Base-by-base conservation (phyloP, 345 rosid genomes). In the Lepidium didymum region DNA sequence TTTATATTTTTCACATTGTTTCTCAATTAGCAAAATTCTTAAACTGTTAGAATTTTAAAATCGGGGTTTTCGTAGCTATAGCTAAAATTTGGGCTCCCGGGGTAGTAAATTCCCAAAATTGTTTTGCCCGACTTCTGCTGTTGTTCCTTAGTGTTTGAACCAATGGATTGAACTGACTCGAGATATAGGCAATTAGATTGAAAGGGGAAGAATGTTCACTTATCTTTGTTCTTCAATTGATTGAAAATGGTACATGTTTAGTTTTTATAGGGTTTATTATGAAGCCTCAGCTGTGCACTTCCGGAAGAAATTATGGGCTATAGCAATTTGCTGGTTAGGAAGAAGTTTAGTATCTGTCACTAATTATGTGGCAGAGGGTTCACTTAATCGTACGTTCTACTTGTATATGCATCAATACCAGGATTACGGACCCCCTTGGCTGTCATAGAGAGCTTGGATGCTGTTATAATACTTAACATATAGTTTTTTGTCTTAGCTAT, bases 281-380 rank as follows among this genome's bases (percentile, higher is more conserved):
- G 41, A 73, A 50, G 54, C 70, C 23, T 73, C 35, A n/a, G 65
- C 29, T 18, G 5, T 73, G 40, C 11, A 57, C 4, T 57, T 21
- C 7, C 42, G 16, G 67, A 49, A 23, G 42, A 47, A 56, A 19
- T 42, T 11, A 40, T 56, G n/a, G 21, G 40, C 54, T 52, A 23
- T 19, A 38, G 27, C 5, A n/a, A 15, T 70, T 58, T 42, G 15
- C 35, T 54, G 10, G 27, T 53, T 44, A 45, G 33, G 33, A 62
- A 44, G 63, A 53, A 54, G 64, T 45, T 71, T 31, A 62, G 10
- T 21, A 25, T 12, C 2, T 36, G 33, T 56, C 62, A 37, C 7
- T 40, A 38, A n/a, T 57, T n/a, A 58, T 55, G 10, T 16, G 64
- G 57, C 40, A 57, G 49, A 15, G 19, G 14, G 59, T 69, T 64